Conservation (phyloP, 2,329 filamentous ascomycete genomes). For the Harringtonia aguacate region DNA sequence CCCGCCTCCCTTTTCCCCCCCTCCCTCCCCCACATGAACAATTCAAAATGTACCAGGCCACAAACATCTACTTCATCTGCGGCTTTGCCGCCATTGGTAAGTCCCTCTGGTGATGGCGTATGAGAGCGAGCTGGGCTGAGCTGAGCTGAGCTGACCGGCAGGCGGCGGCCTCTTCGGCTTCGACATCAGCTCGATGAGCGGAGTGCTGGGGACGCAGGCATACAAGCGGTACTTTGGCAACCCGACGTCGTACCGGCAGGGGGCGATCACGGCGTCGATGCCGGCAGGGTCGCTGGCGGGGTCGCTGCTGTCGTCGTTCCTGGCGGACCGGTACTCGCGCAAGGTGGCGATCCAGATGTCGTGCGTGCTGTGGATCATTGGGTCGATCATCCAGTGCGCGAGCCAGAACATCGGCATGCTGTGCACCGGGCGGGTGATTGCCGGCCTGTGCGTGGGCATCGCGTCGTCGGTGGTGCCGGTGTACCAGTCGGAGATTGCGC, state of each 20-base stretch:
- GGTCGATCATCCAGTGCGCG: conserved; percentile 45
- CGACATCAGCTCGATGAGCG: conserved; percentile 67
- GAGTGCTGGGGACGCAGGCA: conserved; percentile 52
- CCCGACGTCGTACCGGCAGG: conserved; percentile 46
- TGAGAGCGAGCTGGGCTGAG: too few species aligned
- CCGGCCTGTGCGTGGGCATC: conserved; percentile 65
- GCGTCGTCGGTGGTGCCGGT: conserved; percentile 60
- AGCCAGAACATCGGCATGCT: conserved; percentile 60
- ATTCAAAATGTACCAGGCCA: conserved; percentile 29
- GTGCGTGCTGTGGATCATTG: conserved; percentile 39
- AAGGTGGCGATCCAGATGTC: conserved; percentile 38
- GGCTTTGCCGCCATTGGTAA: conserved; percentile 50
- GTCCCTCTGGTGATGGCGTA: conserved; percentile 6
- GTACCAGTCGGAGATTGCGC: conserved; percentile 57
- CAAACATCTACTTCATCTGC: conserved; percentile 50
- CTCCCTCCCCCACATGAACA: background rate
- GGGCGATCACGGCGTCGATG: conserved; percentile 64
- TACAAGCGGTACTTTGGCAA: conserved; percentile 66
- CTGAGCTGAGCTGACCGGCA: conserved; percentile 17
- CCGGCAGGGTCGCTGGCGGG: conserved; percentile 60
- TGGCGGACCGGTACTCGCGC: conserved; percentile 39
- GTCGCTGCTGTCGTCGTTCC: conserved; percentile 36
- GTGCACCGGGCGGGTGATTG: conserved; percentile 58
- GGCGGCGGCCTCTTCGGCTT: conserved; percentile 68
- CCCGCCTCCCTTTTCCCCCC: background rate